phyloP scores from a whole-genome alignment of 805 yeast species.

The Nakazawaea wyomingensis region DNA sequence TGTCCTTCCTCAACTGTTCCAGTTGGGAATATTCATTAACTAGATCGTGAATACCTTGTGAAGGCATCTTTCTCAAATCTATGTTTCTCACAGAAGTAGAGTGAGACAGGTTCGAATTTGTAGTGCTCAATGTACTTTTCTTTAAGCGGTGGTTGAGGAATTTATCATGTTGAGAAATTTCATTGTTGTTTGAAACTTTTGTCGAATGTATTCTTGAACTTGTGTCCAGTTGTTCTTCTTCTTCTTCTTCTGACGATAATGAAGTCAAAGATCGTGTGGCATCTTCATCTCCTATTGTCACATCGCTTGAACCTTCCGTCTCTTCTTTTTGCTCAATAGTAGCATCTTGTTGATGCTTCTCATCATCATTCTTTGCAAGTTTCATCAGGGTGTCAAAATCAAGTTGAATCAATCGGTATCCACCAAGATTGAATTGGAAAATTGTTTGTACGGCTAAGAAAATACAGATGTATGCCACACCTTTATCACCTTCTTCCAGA shows the following conservation, averaged over 20 bases:
- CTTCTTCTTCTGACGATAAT: not conserved
- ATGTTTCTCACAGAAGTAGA: conserved; percentile 12
- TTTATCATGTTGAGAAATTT: not conserved
- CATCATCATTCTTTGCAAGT: conserved; percentile 20
- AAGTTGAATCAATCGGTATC: conserved; percentile 60
- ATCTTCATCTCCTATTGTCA: not conserved
- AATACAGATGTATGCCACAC: conserved; percentile 80
- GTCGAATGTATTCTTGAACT: not conserved
- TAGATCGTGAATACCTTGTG: conserved; percentile 41
- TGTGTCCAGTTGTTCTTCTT: not conserved
- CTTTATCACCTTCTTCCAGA: conserved; percentile 56
- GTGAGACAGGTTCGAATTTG: not conserved
- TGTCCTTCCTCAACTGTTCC: conserved; percentile 27
- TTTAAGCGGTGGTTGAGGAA: not conserved
- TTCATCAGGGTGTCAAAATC: conserved; percentile 46
- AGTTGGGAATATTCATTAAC: conserved; percentile 48
- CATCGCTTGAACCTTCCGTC: conserved; percentile 15
- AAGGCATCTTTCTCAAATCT: conserved; percentile 29
- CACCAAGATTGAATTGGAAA: conserved; percentile 70
- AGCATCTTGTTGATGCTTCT: too few relatives aligned
- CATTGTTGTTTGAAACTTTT: not conserved
- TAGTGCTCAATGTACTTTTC: not conserved
- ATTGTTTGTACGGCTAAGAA: conserved; percentile 66
- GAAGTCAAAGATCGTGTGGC: conserved; percentile 1
- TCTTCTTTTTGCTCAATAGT: conserved; percentile 14